A percentile compares a stretch with the other conserved stretches of the same genome.
phyloP scores from a whole-genome alignment of 495 filamentous ascomycete species.

The Amphirosellinia nigrospora region DNA sequence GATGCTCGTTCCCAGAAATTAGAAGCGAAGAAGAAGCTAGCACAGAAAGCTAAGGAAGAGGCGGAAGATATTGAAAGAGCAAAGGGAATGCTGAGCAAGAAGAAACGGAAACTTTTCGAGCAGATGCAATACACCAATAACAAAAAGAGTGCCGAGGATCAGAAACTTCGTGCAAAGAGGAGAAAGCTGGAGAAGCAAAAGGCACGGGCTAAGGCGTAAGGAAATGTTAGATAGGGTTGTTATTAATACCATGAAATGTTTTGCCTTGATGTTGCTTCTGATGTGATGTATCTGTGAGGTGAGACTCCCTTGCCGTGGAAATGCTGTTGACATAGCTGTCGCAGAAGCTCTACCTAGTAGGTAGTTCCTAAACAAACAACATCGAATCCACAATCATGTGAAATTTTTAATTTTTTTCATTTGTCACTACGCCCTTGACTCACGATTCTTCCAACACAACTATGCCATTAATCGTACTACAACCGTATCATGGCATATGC shows the following conservation, averaged over 20 bases:
- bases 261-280: neutral
- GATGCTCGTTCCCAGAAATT: conserved; percentile 65
- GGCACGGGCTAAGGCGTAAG: conserved; percentile 40
- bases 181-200: conserved; percentile 82
- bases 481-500: conserved; percentile 28
- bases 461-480: neutral
- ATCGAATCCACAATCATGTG: conserved; percentile 18
- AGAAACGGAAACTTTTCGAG: conserved; percentile 87
- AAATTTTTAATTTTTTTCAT: neutral
- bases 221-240: conserved; percentile 32
- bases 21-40: conserved; percentile 69
- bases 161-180: conserved; percentile 78
- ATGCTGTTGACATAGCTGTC: neutral
- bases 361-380: neutral
- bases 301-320: neutral
- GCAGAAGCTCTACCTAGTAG: conserved; percentile 1
- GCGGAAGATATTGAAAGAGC: conserved; percentile 83
- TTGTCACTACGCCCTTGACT: neutral
- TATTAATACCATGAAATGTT: conserved; percentile 38
- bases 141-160: conserved; percentile 78
- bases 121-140: conserved; percentile 92
- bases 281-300: neutral
- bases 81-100: conserved; percentile 92
- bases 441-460: neutral
- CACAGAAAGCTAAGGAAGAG: conserved; percentile 72